Conservation (phyloP, 352 stramenopile genomes). For the Aphanomyces invadans region DNA sequence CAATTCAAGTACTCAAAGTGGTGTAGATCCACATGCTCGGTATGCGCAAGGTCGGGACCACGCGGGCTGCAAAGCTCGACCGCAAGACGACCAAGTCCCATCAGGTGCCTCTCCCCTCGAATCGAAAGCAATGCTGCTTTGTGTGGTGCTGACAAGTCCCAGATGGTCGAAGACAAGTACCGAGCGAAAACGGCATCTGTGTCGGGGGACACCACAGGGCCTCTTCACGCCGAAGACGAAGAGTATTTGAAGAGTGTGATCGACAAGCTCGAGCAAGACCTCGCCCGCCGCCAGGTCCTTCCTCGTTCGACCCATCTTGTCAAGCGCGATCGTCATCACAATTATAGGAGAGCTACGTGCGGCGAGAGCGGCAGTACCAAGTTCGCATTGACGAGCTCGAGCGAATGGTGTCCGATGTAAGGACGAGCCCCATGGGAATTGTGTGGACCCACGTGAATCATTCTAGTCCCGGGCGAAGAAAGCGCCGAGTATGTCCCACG, state of each 20-base stretch:
- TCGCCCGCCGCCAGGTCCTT: conserved; percentile 44
- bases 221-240: conserved; percentile 19
- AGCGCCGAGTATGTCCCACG: conserved; percentile 52
- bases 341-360: conserved; percentile 76
- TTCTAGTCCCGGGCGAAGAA: conserved; percentile 58
- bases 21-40: no score
- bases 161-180: conserved; percentile 20
- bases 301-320: not conserved
- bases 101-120: conserved; percentile 6
- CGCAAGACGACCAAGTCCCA: conserved; percentile 11
- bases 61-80: not conserved
- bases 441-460: not conserved
- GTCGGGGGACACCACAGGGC: not conserved
- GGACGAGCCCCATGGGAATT: no score
- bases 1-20: no score
- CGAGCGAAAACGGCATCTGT: not conserved
- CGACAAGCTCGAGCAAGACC: conserved; percentile 50
- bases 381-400: conserved; percentile 79
- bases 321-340: no score
- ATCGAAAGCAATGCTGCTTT: no score
- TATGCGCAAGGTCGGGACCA: not conserved
- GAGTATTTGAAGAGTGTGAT: conserved; percentile 37
- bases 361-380: conserved; percentile 82
- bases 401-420: conserved; percentile 39
- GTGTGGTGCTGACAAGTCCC: not conserved